These are phyloP conservation scores for Cryptococcus wingfieldii DNA, from an alignment of 1,284 basidiomycete species.

Conservation along the genomic window DNA sequence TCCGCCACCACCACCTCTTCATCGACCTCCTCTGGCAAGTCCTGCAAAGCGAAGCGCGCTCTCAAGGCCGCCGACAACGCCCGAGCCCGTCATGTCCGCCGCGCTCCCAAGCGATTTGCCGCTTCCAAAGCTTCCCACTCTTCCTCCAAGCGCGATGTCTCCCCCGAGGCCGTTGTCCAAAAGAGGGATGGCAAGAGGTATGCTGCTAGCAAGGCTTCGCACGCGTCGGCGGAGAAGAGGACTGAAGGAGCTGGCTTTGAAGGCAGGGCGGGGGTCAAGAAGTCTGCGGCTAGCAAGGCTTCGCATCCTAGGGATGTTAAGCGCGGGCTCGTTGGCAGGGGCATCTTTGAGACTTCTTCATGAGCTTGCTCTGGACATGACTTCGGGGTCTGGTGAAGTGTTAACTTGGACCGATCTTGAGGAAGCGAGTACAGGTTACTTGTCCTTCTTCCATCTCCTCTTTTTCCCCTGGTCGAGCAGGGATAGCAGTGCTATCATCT, in stretches of 20 bases:
- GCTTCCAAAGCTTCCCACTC: conserved; percentile 1
- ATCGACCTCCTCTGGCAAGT: not conserved
- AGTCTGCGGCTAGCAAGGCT: conserved; percentile 10
- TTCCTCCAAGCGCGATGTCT: conserved; percentile 1
- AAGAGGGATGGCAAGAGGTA: conserved; percentile 3
- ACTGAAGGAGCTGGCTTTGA: not conserved
- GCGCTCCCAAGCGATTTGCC: conserved; percentile 1
- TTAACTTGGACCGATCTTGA: too few species aligned
- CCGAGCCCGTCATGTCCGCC: not conserved
- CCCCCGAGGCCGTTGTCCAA: not conserved
- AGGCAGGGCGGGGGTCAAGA: not conserved
- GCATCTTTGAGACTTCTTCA: not conserved
- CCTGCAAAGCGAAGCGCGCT: not conserved
- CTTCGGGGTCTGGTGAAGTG: too few species aligned
- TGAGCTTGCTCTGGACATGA: too few species aligned
- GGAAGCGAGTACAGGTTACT: too few species aligned
- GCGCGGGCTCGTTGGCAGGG: not conserved
- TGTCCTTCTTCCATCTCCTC: too few species aligned
- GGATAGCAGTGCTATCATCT: too few species aligned
- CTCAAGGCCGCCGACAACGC: not conserved
- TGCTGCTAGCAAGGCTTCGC: conserved; percentile 13
- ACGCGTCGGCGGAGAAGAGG: conserved; percentile 1
- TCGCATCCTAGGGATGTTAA: conserved; percentile 4
- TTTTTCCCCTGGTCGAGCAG: too few species aligned
- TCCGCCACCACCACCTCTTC: not conserved